These are phyloP conservation scores for Stephanodiscus triporus DNA, from an alignment of 108 stramenopile genomes.

Conservation along the genomic window DNA sequence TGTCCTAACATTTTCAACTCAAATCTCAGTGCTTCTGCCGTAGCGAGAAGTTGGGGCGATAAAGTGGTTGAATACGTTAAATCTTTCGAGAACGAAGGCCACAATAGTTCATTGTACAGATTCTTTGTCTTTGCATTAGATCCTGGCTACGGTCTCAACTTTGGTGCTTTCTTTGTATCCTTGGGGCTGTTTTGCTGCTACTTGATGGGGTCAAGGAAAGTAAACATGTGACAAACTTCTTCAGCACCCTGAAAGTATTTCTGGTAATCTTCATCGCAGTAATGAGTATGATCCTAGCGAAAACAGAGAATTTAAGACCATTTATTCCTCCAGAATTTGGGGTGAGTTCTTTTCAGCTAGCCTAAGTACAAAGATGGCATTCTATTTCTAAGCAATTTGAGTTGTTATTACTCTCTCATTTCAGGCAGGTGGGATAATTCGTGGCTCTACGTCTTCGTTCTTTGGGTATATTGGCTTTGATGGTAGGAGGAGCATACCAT, in stretches of 20 bases:
- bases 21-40: constrained; percentile 56
- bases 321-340: constrained; percentile 56
- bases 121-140: constrained; percentile 15
- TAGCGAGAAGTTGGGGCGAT: constrained; percentile 80
- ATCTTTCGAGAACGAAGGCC: constrained; percentile 10
- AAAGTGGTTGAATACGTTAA: constrained; percentile 63
- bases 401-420: neutral
- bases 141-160: constrained; percentile 64
- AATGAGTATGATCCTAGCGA: constrained; percentile 45
- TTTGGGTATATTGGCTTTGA: constrained; percentile 82
- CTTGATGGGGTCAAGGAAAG: constrained; percentile 79
- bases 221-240: constrained; percentile 64
- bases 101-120: neutral
- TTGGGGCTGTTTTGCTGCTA: constrained; percentile 54
- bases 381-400: neutral
- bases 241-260: constrained; percentile 64
- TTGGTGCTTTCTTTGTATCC: constrained; percentile 67
- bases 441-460: constrained; percentile 68
- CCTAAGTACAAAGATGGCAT: neutral
- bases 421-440: constrained; percentile 48
- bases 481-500: constrained; percentile 8
- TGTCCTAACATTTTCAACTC: constrained; percentile 11
- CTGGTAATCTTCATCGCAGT: constrained; percentile 70
- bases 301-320: constrained; percentile 41
- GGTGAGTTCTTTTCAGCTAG: constrained; percentile 35